These are phyloP conservation scores for Cyclocybe cylindracea DNA, from an alignment of 768 basidiomycete species.

Conservation along the genomic window DNA sequence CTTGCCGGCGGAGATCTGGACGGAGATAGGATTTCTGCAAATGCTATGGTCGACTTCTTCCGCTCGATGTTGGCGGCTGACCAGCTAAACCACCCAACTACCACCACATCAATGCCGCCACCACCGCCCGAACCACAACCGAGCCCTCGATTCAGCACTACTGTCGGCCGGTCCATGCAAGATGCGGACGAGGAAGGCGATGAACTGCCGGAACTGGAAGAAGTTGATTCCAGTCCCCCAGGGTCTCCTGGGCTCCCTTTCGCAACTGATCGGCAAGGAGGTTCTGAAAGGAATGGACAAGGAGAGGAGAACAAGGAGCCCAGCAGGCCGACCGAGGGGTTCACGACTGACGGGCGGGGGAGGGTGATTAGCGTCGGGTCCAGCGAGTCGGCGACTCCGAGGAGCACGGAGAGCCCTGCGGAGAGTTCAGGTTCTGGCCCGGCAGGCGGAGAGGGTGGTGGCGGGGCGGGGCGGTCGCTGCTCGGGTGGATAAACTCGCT, in stretches of 20 bases:
- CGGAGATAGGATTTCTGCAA: too few relatives aligned
- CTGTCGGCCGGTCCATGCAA: neutral
- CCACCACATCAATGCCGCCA: neutral
- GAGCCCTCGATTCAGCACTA: neutral
- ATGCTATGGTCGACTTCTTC: too few relatives aligned
- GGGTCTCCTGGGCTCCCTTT: too few relatives aligned
- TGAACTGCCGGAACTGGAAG: too few relatives aligned
- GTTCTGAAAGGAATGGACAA: too few relatives aligned
- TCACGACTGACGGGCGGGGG: slow-evolving; percentile 66
- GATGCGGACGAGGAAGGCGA: neutral
- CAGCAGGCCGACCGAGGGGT: slow-evolving; percentile 37
- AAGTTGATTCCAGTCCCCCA: too few relatives aligned
- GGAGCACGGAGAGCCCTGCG: neutral
- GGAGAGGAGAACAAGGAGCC: neutral
- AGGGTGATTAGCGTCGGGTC: slow-evolving; percentile 50
- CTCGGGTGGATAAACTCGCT: slow-evolving; percentile 13
- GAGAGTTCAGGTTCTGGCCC: neutral
- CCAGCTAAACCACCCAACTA: neutral
- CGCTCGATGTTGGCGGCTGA: too few relatives aligned
- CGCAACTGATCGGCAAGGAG: too few relatives aligned
- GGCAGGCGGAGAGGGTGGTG: neutral
- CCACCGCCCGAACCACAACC: neutral
- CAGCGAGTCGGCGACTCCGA: slow-evolving; percentile 7
- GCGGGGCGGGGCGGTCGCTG: slow-evolving; percentile 5
- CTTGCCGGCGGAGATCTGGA: too few relatives aligned